Percentiles rank a stretch among this genome's conserved stretches.
Conservation (phyloP, 768 basidiomycete genomes). For the Suillus tomentosus region DNA sequence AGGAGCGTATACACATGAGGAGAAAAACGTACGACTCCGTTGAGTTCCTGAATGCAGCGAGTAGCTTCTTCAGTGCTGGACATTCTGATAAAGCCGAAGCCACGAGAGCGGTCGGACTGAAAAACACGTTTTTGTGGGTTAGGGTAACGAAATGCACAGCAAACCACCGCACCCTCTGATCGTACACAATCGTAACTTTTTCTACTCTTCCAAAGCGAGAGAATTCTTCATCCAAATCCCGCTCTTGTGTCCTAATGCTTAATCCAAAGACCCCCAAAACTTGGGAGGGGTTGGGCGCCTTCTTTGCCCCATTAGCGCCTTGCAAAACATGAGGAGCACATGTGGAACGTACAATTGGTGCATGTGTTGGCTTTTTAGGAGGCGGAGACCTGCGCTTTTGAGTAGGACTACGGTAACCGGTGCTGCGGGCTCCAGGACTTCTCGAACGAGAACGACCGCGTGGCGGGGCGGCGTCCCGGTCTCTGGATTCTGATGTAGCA, state of each 20-base stretch:
- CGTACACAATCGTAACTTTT: slow-evolving; percentile 96
- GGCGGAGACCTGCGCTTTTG: slow-evolving; percentile 60
- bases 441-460: slow-evolving; percentile 78
- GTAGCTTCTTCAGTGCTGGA: slow-evolving; percentile 83
- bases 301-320: slow-evolving; percentile 45
- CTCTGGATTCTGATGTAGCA: slow-evolving; percentile 45
- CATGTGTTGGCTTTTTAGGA: slow-evolving; percentile 66
- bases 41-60: slow-evolving; percentile 85
- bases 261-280: slow-evolving; percentile 99
- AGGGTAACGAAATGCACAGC: slow-evolving; percentile 9
- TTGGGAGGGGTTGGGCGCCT: slow-evolving; percentile 85
- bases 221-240: slow-evolving; percentile 95
- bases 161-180: slow-evolving; percentile 74
- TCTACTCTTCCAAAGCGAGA: slow-evolving; percentile 85
- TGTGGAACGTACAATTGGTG: slow-evolving; percentile 63
- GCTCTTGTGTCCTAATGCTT: slow-evolving; percentile 91
- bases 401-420: slow-evolving; percentile 56
- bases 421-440: slow-evolving; percentile 52
- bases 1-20: not conserved
- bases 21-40: slow-evolving; percentile 73
- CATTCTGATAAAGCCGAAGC: slow-evolving; percentile 98
- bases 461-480: slow-evolving; percentile 55
- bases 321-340: slow-evolving; percentile 17
- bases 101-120: slow-evolving; percentile 93
- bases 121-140: slow-evolving; percentile 24